Base-by-base conservation (phyloP, 768 basidiomycete genomes). In the Chalciporus piperatus region DNA sequence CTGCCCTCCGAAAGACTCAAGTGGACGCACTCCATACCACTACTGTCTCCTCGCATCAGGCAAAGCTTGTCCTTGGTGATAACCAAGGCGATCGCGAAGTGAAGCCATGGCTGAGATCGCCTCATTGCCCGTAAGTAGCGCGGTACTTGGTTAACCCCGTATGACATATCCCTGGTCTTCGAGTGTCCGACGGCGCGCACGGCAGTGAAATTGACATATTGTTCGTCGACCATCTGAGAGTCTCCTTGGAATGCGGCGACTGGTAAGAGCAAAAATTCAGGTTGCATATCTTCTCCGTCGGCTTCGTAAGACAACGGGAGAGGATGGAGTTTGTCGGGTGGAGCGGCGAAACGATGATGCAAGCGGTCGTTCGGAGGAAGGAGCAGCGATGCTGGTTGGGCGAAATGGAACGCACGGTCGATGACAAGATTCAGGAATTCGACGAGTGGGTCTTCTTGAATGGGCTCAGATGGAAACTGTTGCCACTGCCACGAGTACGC, bases 211-310 rank as follows among this genome's bases (percentile, higher is more conserved):
- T 51, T 48, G 10, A 56, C n/a, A 27, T 51, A 56, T 40, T 25
- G 11, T 38, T 51, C 17, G 39, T 48, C 46, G 3, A 48, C 49
- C 23, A 32, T 50, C 12, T 48, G 22, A 12, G 41, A 32, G 19
- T 25, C 49, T 4, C 5, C 39, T 3, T 25, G 19, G 42, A 60
- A 60, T 5, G 59, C 59, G 6, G 41, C n/a, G 3, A 50, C 47
- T 0, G 58, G 59, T n/a, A 61, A 40, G 33, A 61, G 19, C 17
- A 60, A 10, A 41, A 60, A 52, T 23, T 46, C 48, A 11, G 56
- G 59, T 5, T 35, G 30, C 14, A 55, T 35, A 6, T 43, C 23
- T 11, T 25, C 23, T 6, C 50, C 39, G 27, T 55, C 48, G 4
- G 39, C n/a, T 14, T 50, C 56, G 3, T 52, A 58, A 6, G 51